Evolutionary conservation across 352 stramenopile genomes (phyloP), one percentile per base, ranked within the genome.

Genomic region (Albugo candida): DNA sequence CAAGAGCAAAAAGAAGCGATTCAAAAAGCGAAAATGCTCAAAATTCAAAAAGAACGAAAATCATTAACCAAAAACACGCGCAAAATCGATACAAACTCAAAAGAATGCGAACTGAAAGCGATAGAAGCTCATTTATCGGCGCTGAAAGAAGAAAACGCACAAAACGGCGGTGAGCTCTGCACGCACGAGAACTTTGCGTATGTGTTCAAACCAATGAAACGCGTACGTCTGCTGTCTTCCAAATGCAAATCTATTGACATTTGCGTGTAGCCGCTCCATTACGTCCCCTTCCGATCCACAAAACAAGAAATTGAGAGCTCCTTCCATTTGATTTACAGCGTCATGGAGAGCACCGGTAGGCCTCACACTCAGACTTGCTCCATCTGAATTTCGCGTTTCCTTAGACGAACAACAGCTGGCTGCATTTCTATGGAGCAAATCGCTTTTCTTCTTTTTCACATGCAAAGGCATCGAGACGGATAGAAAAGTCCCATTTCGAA

Each of bases 171-270:
- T 18, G 41, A 52, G 11, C 2, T n/a, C 11, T 31, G 18, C 31
- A 36, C 41, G 19, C 17, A 36, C 4, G 76, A 87, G 49, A 75
- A 79, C 50, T 89, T 86, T 46, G 76, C 71, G 43, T 89, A 84
- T 51, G 73, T 89, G 16, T 89, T 89, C 50, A 67, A 62, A 47
- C 67, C 76, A 5, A 84, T 89, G 14, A 74, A 63, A 6, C 65
- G 81, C 59, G 67, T 74, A 38, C 0, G 36, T 45, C 21, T 38
- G 44, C 11, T 12, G n/a, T 10, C 11, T n/a, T n/a, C 18, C 18
- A 14, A 42, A 17, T 10, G 43, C 17, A 48, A 10, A 11, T 27
- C 10, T 24, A 48, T 18, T 18, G 43, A 37, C 6, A 47, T 18
- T 20, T 18, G 11, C 35, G 4, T 41, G 3, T 47, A 79, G 64